These are phyloP conservation scores for Croton laevigatus DNA, from an alignment of 441 rosid genomes.

Conservation along the genomic window DNA sequence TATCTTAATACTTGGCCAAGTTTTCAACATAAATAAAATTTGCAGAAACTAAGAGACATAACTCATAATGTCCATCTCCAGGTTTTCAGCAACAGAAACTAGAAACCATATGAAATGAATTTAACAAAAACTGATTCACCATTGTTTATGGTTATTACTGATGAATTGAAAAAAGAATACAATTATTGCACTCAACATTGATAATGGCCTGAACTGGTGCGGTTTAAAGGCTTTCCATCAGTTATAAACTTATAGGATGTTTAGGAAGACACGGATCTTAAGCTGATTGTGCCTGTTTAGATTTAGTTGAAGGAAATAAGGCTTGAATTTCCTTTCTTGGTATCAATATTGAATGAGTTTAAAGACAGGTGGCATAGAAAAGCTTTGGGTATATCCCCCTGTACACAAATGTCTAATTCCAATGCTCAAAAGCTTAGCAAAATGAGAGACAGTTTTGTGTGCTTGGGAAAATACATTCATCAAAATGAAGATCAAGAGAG, in stretches of 20 bases:
- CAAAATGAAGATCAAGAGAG: conserved; percentile 7
- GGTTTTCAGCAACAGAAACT: background rate
- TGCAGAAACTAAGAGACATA: background rate
- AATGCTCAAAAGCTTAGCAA: conserved; percentile 2
- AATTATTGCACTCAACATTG: background rate
- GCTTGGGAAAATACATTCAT: conserved; percentile 4
- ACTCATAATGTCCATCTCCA: background rate
- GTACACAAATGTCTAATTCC: background rate
- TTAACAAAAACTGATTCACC: background rate
- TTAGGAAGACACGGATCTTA: background rate
- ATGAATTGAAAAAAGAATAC: background rate
- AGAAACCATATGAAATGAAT: background rate
- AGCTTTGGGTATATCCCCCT: background rate
- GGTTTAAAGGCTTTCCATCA: background rate
- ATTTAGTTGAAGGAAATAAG: background rate
- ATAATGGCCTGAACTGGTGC: background rate
- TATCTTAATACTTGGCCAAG: background rate
- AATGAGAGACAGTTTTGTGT: background rate
- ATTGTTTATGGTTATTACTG: background rate
- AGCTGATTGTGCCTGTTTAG: background rate
- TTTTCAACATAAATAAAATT: background rate
- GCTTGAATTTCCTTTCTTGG: background rate
- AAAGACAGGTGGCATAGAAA: conserved; percentile 1
- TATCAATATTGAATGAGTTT: background rate
- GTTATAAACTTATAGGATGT: background rate